Base-by-base conservation (phyloP, 805 yeast species). In the Pichia deserticola region DNA sequence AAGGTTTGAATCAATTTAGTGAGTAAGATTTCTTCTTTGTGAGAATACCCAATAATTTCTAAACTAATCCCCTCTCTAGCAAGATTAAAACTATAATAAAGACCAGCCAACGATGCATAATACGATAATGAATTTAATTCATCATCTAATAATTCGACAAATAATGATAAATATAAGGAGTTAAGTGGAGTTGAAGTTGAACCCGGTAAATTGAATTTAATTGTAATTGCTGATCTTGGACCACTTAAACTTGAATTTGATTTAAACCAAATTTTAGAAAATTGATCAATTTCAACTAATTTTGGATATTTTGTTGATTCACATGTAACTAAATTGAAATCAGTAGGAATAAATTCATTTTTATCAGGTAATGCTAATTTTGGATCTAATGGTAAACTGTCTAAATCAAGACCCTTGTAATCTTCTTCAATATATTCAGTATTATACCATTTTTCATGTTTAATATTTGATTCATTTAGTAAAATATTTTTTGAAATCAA, bases 191-290 rank as follows among this genome's bases (percentile, higher is more conserved):
- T 78, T 1, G 77, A 67, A 44, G 76, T 76, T 0, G 85, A 72
- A 11, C 76, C 71, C 1, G 96, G 95, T 40, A 81, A 68, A 53
- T 81, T 82, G 54, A 92, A 73, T 39, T 77, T 72, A 47, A 88
- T 63, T 38, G 78, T 77, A 33, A 89, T 78, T 44, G 78, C 73
- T 0, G 93, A 93, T 68, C 90, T 86, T 45, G 98, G 99, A 15
- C 87, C 86, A 72, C 85, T 80, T 62, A 92, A 86, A 45, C 83
- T 80, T 57, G 92, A 96, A 68, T 92, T 96, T 58, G 84, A 84
- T 64, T 92, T 92, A 65, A 73, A 87, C 98, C 98, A 92, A 36
- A 87, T 69, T 57, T 81, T 82, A 37, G 74, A 66, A 44, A 72
- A 72, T 12, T 74, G 66, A 42, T 75, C 72, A 42, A 76, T 72